Evolutionary conservation across 1,139 yeast species (phyloP).

Genomic region (Blastobotrys arbuscula): DNA sequence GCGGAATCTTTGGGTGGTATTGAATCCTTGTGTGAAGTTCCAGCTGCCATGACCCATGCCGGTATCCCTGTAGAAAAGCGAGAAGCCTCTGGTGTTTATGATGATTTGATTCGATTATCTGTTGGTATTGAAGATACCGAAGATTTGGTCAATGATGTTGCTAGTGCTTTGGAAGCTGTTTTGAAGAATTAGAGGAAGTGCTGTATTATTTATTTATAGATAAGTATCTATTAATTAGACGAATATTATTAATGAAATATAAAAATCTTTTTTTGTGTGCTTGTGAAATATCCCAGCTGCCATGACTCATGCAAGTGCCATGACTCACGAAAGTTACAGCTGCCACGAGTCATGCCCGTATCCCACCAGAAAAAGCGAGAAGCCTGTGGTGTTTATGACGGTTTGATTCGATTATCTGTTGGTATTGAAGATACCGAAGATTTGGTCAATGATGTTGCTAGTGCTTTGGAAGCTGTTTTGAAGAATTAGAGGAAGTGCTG

Average conservation of each 20-base stretch:
- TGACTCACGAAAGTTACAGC: slow-evolving; percentile 82
- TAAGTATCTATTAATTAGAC: neutral
- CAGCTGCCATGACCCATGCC: slow-evolving; percentile 91
- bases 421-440: slow-evolving; percentile 86
- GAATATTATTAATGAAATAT: neutral
- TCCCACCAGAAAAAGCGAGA: slow-evolving; percentile 75
- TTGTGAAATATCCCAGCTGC: slow-evolving; percentile 84
- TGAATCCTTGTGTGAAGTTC: slow-evolving; percentile 81
- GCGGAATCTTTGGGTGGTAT: slow-evolving; percentile 92
- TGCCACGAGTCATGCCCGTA: slow-evolving; percentile 89
- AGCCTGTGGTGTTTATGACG: slow-evolving; percentile 74
- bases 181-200: slow-evolving; percentile 19
- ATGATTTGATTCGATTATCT: slow-evolving; percentile 74
- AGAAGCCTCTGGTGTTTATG: slow-evolving; percentile 75
- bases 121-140: slow-evolving; percentile 85
- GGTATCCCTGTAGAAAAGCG: slow-evolving; percentile 81
- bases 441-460: slow-evolving; percentile 63
- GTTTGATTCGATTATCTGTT: slow-evolving; percentile 74
- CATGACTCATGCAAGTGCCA: slow-evolving; percentile 92
- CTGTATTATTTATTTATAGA: slow-evolving; percentile 8
- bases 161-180: slow-evolving; percentile 55
- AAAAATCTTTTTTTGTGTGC: slow-evolving; percentile 32
- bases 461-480: slow-evolving; percentile 50
- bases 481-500: slow-evolving; percentile 12
- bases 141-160: slow-evolving; percentile 68